Base-by-base conservation (phyloP, 441 rosid genomes). In the Euphorbia corollata region DNA sequence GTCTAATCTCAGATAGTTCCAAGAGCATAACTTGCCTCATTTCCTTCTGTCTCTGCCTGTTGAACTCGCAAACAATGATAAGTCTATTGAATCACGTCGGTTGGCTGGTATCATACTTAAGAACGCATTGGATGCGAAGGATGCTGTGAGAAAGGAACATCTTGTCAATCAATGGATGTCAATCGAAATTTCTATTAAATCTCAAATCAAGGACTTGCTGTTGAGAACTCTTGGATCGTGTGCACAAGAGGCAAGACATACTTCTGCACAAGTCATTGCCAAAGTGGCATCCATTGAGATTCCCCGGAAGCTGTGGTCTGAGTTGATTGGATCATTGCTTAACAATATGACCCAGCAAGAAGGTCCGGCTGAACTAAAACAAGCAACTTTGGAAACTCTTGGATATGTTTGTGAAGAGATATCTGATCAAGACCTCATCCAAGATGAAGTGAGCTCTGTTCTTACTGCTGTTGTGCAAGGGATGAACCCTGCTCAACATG, bases 401-500 rank as follows among this genome's bases (percentile, higher is more conserved):
- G 98, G 98, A n/a, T 92, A 86, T 74, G 84, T 92, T 63, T 92
- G 98, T 70, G 98, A 92, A 72, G 96, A 85, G 75, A 89, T 90
- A 66, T 88, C 95, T 11, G 87, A 87, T 69, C 80, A 87, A 68
- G 90, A 85, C 77, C 87, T 91, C 24, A 83, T 77, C 68, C 96
- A 91, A 74, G 91, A 87, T 51, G 96, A 89, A 75, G 97, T 92
- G 60, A 92, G 88, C 63, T 78, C 86, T 58, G 86, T 92, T 55
- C 96, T 92, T 34, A 90, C 96, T 55, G 96, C 98, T 43, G 97
- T 92, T 64, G 98, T 92, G 55, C 97, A 92, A 75, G 98, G 98
- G 75, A 92, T 92, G 98, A 90, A 78, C 75, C 78, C 75, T 77
- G 73, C 89, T 62, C 96, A 81, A 72, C 81, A 81, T 58, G 73